Evolutionary conservation across 257 asterid genomes (phyloP).

Genomic region (Rhazya stricta): DNA sequence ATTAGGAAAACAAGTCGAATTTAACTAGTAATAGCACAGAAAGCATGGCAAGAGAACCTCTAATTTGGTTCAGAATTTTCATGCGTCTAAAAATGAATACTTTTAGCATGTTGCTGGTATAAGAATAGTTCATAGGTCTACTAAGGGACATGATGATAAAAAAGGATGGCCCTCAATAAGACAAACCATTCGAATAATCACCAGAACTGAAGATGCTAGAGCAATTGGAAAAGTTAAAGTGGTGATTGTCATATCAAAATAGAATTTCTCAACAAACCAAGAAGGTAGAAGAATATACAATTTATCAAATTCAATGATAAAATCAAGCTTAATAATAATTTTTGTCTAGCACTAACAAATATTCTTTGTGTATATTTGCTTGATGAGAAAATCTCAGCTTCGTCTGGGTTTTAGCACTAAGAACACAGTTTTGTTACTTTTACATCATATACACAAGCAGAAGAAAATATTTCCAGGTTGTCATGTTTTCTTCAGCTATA

Average conservation of each 20-base stretch:
- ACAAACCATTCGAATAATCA: not conserved
- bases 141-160: not conserved
- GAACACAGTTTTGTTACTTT: too few relatives aligned
- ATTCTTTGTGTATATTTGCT: not conserved
- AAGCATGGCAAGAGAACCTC: not conserved
- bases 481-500: too few relatives aligned
- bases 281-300: not conserved
- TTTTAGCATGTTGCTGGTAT: not conserved
- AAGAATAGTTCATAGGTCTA: not conserved
- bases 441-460: too few relatives aligned
- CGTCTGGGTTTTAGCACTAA: not conserved
- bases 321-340: too few relatives aligned
- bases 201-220: not conserved
- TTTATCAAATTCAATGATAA: not conserved
- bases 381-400: not conserved
- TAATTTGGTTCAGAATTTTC: not conserved
- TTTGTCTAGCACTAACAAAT: not conserved
- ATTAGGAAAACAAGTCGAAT: not conserved
- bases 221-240: too few relatives aligned
- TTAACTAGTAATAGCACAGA: not conserved
- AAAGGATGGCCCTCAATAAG: not conserved
- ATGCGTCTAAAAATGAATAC: not conserved
- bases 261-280: not conserved
- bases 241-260: too few relatives aligned
- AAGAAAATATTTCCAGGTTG: too few relatives aligned